phyloP scores from a whole-genome alignment of 2,329 filamentous ascomycete genomes.

The Bimuria novae-zelandiae region DNA sequence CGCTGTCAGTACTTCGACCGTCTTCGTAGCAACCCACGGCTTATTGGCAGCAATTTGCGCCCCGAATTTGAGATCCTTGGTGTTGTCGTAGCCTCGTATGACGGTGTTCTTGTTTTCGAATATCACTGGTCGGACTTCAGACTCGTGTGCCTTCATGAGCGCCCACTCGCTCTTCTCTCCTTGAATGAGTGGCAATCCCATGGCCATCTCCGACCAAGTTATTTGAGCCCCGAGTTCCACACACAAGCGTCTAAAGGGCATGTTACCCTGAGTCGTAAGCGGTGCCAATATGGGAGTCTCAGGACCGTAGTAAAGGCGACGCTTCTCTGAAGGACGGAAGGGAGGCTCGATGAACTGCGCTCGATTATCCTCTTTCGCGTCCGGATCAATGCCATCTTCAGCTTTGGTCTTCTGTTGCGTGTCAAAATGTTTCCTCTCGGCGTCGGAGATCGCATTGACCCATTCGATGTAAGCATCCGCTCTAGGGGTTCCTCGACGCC shows the following conservation, averaged over 20 bases:
- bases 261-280: slow-evolving; percentile 93
- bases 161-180: slow-evolving; percentile 94
- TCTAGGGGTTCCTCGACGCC: slow-evolving; percentile 70
- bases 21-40: slow-evolving; percentile 87
- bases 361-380: slow-evolving; percentile 65
- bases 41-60: slow-evolving; percentile 92
- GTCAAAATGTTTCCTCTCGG: slow-evolving; percentile 40
- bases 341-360: slow-evolving; percentile 86
- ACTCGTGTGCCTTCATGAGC: slow-evolving; percentile 87
- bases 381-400: slow-evolving; percentile 27
- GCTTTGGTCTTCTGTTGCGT: slow-evolving; percentile 35
- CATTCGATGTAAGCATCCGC: slow-evolving; percentile 78
- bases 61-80: slow-evolving; percentile 84
- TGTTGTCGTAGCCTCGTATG: slow-evolving; percentile 78
- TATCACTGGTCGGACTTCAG: slow-evolving; percentile 74
- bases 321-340: slow-evolving; percentile 89
- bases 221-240: slow-evolving; percentile 86
- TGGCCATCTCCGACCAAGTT: slow-evolving; percentile 98
- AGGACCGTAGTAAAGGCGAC: slow-evolving; percentile 87
- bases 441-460: slow-evolving; percentile 68
- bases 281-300: slow-evolving; percentile 95
- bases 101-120: slow-evolving; percentile 63
- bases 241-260: slow-evolving; percentile 90
- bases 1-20: slow-evolving; percentile 77
- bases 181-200: slow-evolving; percentile 86